phyloP scores from a whole-genome alignment of 169 alveolate species.

The Cryptosporidium canis region DNA sequence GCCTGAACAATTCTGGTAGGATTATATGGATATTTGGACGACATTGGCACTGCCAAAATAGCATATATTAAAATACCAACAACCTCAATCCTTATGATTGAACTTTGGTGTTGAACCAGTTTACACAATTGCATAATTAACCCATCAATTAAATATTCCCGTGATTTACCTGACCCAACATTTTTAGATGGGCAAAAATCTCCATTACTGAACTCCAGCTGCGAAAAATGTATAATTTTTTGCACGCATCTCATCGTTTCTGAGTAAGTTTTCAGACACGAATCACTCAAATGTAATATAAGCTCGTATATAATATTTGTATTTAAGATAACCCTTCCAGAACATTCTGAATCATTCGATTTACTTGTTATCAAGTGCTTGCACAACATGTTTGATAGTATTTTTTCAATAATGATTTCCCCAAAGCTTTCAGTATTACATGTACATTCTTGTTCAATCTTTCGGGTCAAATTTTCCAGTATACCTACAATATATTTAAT shows the following conservation, averaged over 20 bases:
- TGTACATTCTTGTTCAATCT: conserved; percentile 29
- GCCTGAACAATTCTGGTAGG: conserved; percentile 72
- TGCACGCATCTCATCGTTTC: conserved; percentile 67
- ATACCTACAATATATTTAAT: conserved; percentile 4
- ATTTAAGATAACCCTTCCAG: conserved; percentile 44
- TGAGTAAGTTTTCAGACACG: conserved; percentile 49
- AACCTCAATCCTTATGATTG: conserved; percentile 44
- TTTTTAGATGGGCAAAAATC: neutral
- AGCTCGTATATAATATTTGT: conserved; percentile 66
- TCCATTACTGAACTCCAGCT: conserved; percentile 5
- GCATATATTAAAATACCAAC: conserved; percentile 69
- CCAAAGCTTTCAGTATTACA: conserved; percentile 42
- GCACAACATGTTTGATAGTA: conserved; percentile 29
- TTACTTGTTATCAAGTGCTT: conserved; percentile 46
- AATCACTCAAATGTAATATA: conserved; percentile 54
- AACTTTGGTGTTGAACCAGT: conserved; percentile 48
- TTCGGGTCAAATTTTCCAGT: conserved; percentile 22
- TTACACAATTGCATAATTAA: conserved; percentile 64
- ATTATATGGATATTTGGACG: conserved; percentile 63
- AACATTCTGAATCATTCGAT: conserved; percentile 23
- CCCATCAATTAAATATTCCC: conserved; percentile 65
- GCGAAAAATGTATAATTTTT: conserved; percentile 56
- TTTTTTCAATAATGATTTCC: conserved; percentile 58
- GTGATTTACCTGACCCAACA: conserved; percentile 5
- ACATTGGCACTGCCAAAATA: conserved; percentile 66